Evolutionary conservation across 495 filamentous ascomycete species (phyloP), one percentile per base, ranked within the genome.

Genomic region (Neurospora sp.): DNA sequence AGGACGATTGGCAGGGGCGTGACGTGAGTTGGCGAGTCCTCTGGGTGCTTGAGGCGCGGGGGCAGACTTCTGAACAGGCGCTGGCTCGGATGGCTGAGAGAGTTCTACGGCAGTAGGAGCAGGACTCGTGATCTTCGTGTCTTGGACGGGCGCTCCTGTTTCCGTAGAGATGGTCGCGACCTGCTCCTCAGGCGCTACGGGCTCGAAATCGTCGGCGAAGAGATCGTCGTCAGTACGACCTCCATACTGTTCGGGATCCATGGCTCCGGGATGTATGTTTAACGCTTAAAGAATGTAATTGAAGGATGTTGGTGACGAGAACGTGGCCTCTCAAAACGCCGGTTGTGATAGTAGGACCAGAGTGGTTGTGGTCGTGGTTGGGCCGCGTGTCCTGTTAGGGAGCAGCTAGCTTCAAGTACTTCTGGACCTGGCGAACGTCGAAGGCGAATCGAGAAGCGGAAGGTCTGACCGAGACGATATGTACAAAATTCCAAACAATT

Each of bases 141-240:
- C 48, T 69, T 45, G 41, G 12, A 31, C n/a, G 22, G 69, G 70
- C 14, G 69, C 22, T 22, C 40, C 65, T 42, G 44, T 35, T 41
- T 59, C 72, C 40, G 65, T 61, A 16, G 38, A 68, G 38, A 70
- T 6, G 53, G 6, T 70, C 20, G 69, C 12, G 1, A 45, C 22
- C 69, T 77, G 72, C 12, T 80, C 71, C 27, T 76, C 75, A 42
- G 68, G 39, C 0, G 73, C 73, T 31, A 85, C 78, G 18, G 82
- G 83, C 75, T 86, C 85, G 69, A 85, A 85, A 68, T 86, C 85
- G 70, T 86, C 85, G 8, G 83, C 80, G 68, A 86, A 86, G 73
- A 86, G 79, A 72, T 86, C 85, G 70, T 86, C 85, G 74, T 86
- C 85, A 44, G 85, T 86, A 16, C 85, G 77, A 39, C 85, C 85